Evolutionary conservation across 495 filamentous ascomycete genomes (phyloP), one percentile per base, ranked within the genome.

Genomic region (Aspergillus indologenus): DNA sequence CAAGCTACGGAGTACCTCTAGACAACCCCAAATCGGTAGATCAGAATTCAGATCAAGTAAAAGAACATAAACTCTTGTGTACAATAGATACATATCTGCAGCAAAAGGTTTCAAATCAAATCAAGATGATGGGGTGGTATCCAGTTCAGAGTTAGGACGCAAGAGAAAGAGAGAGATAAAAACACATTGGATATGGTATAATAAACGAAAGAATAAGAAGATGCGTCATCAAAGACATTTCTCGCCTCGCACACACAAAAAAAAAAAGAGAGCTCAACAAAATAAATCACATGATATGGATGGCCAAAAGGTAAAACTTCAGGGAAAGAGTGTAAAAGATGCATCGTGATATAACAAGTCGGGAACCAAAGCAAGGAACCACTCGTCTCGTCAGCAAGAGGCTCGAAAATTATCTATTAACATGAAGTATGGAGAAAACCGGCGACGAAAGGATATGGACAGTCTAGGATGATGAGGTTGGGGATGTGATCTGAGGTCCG

Each of bases 401-500:
- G 20, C 58, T 62, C 46, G 54, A 48, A 45, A 68, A 52, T 19
- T 53, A 51, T 63, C 48, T 51, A 51, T 51, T 26, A 29, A 51
- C 48, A 51, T 51, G 22, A 44, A 56, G 47, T 53, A 55, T 8
- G 34, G 34, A 40, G 34, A 11, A 40, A 15, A 9, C 6, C 34
- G 7, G 26, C 29, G 18, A 52, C n/a, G 47, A 34, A 19, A 44
- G 45, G 21, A 20, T 31, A 58, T 46, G 31, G 57, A 58, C 61
- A 63, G 44, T 67, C 61, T 64, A 64, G 53, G 53, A 50, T 43
- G 59, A 60, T 43, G 59, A 60, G 52, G 44, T 67, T 57, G 62
- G 61, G 53, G 53, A 50, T 46, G 59, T 59, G 50, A 76, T 75
- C 54, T 68, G 65, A 5, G 75, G 75, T 2, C 75, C 75, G 44